Percentiles rank a stretch among this genome's conserved stretches.
These are phyloP conservation scores for Ogataea pini DNA, from an alignment of 805 yeast genomes.

Conservation along the genomic window DNA sequence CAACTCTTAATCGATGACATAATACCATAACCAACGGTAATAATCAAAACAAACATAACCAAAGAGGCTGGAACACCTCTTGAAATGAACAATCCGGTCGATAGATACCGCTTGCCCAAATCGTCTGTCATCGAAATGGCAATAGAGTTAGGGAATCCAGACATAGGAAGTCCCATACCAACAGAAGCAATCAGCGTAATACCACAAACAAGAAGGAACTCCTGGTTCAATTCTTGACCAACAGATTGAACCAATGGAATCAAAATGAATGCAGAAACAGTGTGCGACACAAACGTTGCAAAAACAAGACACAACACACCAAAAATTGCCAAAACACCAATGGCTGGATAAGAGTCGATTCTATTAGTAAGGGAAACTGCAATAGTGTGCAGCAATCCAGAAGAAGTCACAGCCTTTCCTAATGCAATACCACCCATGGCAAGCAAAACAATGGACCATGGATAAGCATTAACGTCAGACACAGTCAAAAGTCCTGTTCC, in stretches of 20 bases:
- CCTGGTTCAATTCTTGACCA: conserved; percentile 48
- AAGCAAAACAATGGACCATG: conserved; percentile 55
- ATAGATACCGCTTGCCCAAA: conserved; percentile 51
- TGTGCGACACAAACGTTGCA: conserved; percentile 57
- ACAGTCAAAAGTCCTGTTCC: conserved; percentile 51
- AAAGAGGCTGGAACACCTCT: conserved; percentile 54
- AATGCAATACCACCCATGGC: conserved; percentile 59
- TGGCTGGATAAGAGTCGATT: conserved; percentile 44
- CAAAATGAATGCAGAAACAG: conserved; percentile 54
- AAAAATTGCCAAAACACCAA: conserved; percentile 47
- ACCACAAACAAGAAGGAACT: conserved; percentile 48
- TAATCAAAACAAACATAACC: conserved; percentile 43
- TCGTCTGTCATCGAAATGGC: conserved; percentile 58
- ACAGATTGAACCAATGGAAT: conserved; percentile 53
- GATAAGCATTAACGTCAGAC: conserved; percentile 51
- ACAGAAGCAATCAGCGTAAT: conserved; percentile 52
- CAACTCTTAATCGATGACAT: conserved; percentile 36
- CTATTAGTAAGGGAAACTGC: conserved; percentile 45
- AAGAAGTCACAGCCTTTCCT: conserved; percentile 51
- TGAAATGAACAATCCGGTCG: conserved; percentile 49
- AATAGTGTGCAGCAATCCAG: conserved; percentile 48
- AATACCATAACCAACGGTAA: conserved; percentile 52
- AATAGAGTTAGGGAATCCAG: conserved; percentile 59
- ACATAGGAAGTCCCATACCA: conserved; percentile 59
- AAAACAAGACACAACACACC: conserved; percentile 50